Base-by-base conservation (phyloP, 2,329 filamentous ascomycete genomes). In the Cytospora schulzeri region DNA sequence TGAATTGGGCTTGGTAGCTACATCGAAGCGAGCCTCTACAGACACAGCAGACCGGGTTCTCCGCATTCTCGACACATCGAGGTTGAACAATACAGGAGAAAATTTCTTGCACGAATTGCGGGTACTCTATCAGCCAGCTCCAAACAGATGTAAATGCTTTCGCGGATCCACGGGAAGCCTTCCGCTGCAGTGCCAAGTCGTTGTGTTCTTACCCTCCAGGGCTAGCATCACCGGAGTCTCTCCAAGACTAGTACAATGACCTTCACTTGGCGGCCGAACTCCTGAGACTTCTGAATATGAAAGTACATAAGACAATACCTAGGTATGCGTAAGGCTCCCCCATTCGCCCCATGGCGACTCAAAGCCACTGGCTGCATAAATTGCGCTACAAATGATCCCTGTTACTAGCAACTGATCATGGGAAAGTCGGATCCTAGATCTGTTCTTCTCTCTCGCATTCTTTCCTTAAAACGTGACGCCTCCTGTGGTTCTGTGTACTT, bases 71-170 rank as follows among this genome's bases (percentile, higher is more conserved):
- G 58, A 51, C 48, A 56, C 17, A 26, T 56, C 19, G 17, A 22
- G 51, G 60, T 60, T 60, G 52, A n/a, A 55, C 57, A 22, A 60
- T 28, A 50, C 33, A 48, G 61, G 64, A 64, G 62, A 66, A 66
- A 60, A 41, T 12, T 54, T 64, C 61, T 55, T 66, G 57, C 64
- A 66, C 64, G 64, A 64, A 64, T 66, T 54, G 64, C 35, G 28
- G 24, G 33, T 33, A 22, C 24, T 22, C 22, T 24, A n/a, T 19
- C 24, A 48, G 38, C 22, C 52, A 28, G 33, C n/a, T n/a, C n/a
- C n/a, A n/a, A n/a, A n/a, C n/a, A n/a, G n/a, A 9, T 51, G 38
- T 33, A 41, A 26, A 22, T 60, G 31, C 29, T 31, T 45, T 19
- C 59, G 22, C 61, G 61, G 61, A 31, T 53, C 22, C 4, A 35